phyloP scores from a whole-genome alignment of 441 rosid species.

The Manihot esculenta region DNA sequence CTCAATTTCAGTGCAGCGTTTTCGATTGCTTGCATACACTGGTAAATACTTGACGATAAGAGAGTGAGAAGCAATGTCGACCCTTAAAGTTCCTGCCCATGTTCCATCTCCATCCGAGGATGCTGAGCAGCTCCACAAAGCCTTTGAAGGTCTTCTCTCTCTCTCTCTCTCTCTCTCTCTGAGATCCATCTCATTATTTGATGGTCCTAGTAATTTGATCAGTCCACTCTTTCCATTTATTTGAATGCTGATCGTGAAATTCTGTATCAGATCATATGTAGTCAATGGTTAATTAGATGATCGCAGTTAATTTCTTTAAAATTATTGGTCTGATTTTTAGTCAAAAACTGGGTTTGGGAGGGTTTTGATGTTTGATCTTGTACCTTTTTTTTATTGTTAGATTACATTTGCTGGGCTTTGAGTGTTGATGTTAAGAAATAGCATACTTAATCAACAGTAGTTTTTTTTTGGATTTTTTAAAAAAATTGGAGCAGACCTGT shows the following conservation, averaged over 20 bases:
- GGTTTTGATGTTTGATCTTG: too few relatives aligned
- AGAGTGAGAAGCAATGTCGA: slow-evolving; percentile 60
- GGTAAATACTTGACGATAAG: too few relatives aligned
- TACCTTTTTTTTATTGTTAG: too few relatives aligned
- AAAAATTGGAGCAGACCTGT: too few relatives aligned
- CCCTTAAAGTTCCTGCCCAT: slow-evolving; percentile 55
- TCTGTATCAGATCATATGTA: not conserved
- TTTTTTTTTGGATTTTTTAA: too few relatives aligned
- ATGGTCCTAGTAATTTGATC: too few relatives aligned
- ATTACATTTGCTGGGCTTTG: too few relatives aligned
- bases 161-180: not conserved
- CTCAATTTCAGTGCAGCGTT: not conserved
- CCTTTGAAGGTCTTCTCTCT: slow-evolving; percentile 54
- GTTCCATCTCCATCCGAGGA: slow-evolving; percentile 82
- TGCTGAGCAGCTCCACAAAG: slow-evolving; percentile 88
- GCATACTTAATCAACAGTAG: too few relatives aligned
- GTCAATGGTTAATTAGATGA: not conserved
- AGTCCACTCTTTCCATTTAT: not conserved
- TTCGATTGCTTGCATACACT: slow-evolving; percentile 17
- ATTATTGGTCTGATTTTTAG: too few relatives aligned
- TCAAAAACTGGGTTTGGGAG: too few relatives aligned
- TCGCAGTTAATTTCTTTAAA: not conserved
- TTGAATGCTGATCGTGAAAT: not conserved
- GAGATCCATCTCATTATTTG: not conserved
- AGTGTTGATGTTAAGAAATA: too few relatives aligned